Conservation (phyloP, 169 alveolate species). For the Babesia sp. region DNA sequence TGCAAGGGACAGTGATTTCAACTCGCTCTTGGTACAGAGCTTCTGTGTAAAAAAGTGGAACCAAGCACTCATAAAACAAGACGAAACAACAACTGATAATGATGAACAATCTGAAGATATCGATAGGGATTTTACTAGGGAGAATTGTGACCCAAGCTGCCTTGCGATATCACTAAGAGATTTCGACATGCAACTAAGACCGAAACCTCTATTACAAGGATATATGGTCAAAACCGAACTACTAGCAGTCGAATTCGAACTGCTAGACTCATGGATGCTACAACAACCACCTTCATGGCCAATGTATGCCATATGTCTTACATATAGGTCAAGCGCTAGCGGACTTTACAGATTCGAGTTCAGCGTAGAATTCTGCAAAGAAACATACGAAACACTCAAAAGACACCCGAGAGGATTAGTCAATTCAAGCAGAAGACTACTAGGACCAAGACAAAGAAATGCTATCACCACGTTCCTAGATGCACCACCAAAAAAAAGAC, state of each 20-base stretch:
- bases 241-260: conserved; percentile 46
- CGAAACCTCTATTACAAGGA: conserved; percentile 23
- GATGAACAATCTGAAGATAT: no score
- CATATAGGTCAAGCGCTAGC: conserved; percentile 54
- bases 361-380: conserved; percentile 43
- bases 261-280: conserved; percentile 63
- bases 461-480: conserved; percentile 59
- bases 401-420: conserved; percentile 63
- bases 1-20: conserved; percentile 49
- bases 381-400: conserved; percentile 11
- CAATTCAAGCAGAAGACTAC: conserved; percentile 52
- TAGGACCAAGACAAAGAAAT: conserved; percentile 62
- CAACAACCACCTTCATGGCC: conserved; percentile 55
- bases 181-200: conserved; percentile 33
- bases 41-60: conserved; percentile 24
- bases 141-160: conserved; percentile 17
- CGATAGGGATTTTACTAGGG: neutral
- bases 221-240: conserved; percentile 11
- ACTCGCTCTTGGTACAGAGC: conserved; percentile 43
- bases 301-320: conserved; percentile 52
- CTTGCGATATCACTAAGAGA: conserved; percentile 29
- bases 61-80: neutral
- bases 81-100: no score
- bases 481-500: conserved; percentile 35
- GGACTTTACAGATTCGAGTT: conserved; percentile 54